Conservation (phyloP, 2,329 filamentous ascomycete genomes). For the Colletotrichum aenigma region DNA sequence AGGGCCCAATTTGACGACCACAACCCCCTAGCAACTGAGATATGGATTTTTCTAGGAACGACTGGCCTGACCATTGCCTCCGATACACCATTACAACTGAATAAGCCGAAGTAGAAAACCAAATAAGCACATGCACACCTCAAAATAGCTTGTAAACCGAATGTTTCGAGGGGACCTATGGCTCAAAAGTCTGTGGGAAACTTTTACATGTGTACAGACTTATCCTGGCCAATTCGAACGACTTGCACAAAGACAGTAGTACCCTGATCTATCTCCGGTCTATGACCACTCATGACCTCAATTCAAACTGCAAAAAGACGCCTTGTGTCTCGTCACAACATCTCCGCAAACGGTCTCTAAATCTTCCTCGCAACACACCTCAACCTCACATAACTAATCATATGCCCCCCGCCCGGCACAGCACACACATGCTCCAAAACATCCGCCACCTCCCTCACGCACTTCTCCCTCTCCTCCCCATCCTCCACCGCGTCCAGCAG, state of each 20-base stretch:
- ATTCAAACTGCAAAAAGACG: not conserved
- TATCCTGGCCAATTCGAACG: not conserved
- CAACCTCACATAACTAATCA: constrained; percentile 59
- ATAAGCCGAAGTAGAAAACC: rapidly evolving
- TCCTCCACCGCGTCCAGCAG: constrained; percentile 58
- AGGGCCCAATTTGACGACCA: not conserved
- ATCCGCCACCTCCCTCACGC: constrained; percentile 57
- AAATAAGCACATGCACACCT: rapidly evolving
- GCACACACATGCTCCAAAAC: constrained; percentile 59
- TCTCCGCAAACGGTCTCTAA: not conserved
- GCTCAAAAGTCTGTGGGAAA: rapidly evolving
- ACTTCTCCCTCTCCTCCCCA: constrained; percentile 50
- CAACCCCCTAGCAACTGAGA: not conserved
- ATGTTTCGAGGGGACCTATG: rapidly evolving
- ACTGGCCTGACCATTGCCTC: not conserved
- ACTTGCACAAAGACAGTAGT: not conserved
- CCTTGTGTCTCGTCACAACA: rapidly evolving
- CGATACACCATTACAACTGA: not conserved
- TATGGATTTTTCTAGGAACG: too few relatives aligned
- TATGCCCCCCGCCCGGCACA: constrained; percentile 60
- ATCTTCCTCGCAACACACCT: constrained; percentile 50
- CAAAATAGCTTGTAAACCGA: not conserved
- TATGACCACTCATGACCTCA: not conserved
- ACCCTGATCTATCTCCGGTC: not conserved
- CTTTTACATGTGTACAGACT: not conserved